These are phyloP conservation scores for Chalciporus chontae DNA, from an alignment of 768 basidiomycete genomes.

Conservation along the genomic window DNA sequence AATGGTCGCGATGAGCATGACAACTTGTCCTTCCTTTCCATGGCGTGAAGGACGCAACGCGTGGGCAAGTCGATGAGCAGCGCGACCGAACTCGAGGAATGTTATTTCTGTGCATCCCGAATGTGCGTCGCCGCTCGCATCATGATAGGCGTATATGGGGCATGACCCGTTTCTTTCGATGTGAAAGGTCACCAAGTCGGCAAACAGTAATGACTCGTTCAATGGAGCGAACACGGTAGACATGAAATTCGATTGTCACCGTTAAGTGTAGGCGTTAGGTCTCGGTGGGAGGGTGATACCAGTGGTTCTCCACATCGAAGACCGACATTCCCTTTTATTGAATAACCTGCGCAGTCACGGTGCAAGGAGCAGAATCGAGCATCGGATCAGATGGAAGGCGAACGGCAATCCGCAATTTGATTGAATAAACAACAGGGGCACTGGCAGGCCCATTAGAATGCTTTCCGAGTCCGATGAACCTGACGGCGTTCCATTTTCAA, in stretches of 20 bases:
- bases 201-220: slow-evolving; percentile 15
- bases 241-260: too few relatives aligned
- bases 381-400: too few relatives aligned
- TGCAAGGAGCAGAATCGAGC: too few relatives aligned
- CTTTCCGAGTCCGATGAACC: too few relatives aligned
- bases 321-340: neutral
- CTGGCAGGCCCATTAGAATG: too few relatives aligned
- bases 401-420: too few relatives aligned
- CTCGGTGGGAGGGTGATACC: too few relatives aligned
- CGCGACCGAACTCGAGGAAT: slow-evolving; percentile 28
- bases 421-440: too few relatives aligned
- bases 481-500: too few relatives aligned
- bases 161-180: slow-evolving; percentile 13
- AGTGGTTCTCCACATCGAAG: too few relatives aligned
- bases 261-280: too few relatives aligned
- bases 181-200: slow-evolving; percentile 24
- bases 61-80: slow-evolving; percentile 30
- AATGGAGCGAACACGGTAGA: slow-evolving; percentile 13
- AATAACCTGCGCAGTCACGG: too few relatives aligned
- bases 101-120: slow-evolving; percentile 17
- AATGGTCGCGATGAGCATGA: slow-evolving; percentile 31
- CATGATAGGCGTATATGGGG: slow-evolving; percentile 18
- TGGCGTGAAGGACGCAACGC: slow-evolving; percentile 17
- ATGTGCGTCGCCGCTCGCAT: slow-evolving; percentile 7
- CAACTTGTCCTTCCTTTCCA: slow-evolving; percentile 23